Conservation (phyloP, 2,329 filamentous ascomycete genomes). For the Aspergillus vadensis region DNA sequence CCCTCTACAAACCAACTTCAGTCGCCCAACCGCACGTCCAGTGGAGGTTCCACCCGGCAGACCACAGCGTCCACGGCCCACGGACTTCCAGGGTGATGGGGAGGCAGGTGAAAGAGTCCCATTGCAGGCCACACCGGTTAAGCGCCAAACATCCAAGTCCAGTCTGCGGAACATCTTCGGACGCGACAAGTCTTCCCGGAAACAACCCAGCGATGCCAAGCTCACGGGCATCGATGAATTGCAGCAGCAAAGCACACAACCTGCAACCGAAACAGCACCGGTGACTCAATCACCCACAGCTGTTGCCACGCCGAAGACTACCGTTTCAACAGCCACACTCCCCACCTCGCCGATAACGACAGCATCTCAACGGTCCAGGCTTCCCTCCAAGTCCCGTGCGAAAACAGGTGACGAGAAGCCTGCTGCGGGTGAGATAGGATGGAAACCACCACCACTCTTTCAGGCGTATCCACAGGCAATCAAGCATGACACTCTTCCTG, state of each 20-base stretch:
- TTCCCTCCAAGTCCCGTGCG: slow-evolving; percentile 25
- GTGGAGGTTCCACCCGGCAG: slow-evolving; percentile 21
- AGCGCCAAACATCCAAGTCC: slow-evolving; percentile 40
- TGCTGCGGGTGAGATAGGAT: slow-evolving; percentile 40
- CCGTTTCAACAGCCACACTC: slow-evolving; percentile 27
- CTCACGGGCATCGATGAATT: slow-evolving; percentile 38
- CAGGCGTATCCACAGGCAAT: slow-evolving; percentile 84
- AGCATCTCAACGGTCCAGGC: slow-evolving; percentile 20
- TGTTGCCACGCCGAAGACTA: slow-evolving; percentile 30
- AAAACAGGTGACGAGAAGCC: slow-evolving; percentile 27
- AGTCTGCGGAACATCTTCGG: slow-evolving; percentile 41
- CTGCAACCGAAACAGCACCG: slow-evolving; percentile 17
- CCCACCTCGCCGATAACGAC: slow-evolving; percentile 27
- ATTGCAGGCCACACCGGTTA: slow-evolving; percentile 32
- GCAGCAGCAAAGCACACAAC: slow-evolving; percentile 20
- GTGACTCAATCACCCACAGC: slow-evolving; percentile 30
- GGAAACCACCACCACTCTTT: slow-evolving; percentile 76
- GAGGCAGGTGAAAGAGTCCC: slow-evolving; percentile 33
- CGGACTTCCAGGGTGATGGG: slow-evolving; percentile 33
- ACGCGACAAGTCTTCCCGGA: slow-evolving; percentile 38
- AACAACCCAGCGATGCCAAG: slow-evolving; percentile 29
- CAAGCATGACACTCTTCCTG: slow-evolving; percentile 70
- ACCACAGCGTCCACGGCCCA: slow-evolving; percentile 36
- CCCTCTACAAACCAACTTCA: slow-evolving; percentile 43
- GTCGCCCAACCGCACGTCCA: slow-evolving; percentile 27